Evolutionary conservation across 441 rosid genomes (phyloP), one percentile per base, ranked within the genome.

Genomic region (Aleurites moluccanus): DNA sequence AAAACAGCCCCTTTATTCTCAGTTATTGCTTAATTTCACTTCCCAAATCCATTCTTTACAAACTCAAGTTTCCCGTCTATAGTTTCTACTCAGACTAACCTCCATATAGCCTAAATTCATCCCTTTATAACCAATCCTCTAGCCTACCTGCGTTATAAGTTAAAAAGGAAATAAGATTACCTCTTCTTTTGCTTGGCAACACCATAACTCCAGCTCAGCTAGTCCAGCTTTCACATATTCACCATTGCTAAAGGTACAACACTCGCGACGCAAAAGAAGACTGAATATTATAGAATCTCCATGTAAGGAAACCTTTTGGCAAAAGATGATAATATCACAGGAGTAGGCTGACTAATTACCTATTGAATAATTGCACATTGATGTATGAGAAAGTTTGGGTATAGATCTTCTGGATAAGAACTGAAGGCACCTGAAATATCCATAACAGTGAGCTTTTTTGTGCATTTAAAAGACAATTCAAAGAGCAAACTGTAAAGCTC

Each of bases 191-290:
- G 97, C 88, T 82, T 90, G 94, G 74, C 84, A 77, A 70, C 94
- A 92, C 99, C 99, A 96, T 60, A 87, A 87, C 90, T 96, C 98
- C 67, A 96, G 85, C 87, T 91, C 90, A 66, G 97, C 97, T 80
- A 96, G 86, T 66, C 99, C 99, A 72, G 99, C 64, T 85, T 96
- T 96, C 67, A 96, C 97, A 76, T 87, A 92, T 86, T 96, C 99
- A 45, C 99, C 98, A 70, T 96, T 96, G 90, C 99, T 96, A 81
- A 96, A 93, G 80, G 98, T 91, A 86, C 99, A 96, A 77, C 99
- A 96, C 83, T 93, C 99, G 14, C 96, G 96, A 25, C 98, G 96
- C 75, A 96, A 83, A 79, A 96, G 99, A 82, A 96, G 97, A 83
- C 98, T 93, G 87, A 74, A 74, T 25, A 77, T 65, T 47, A 75